These are phyloP conservation scores for Peterozyma toletana DNA, from an alignment of 805 yeast genomes.

Conservation along the genomic window DNA sequence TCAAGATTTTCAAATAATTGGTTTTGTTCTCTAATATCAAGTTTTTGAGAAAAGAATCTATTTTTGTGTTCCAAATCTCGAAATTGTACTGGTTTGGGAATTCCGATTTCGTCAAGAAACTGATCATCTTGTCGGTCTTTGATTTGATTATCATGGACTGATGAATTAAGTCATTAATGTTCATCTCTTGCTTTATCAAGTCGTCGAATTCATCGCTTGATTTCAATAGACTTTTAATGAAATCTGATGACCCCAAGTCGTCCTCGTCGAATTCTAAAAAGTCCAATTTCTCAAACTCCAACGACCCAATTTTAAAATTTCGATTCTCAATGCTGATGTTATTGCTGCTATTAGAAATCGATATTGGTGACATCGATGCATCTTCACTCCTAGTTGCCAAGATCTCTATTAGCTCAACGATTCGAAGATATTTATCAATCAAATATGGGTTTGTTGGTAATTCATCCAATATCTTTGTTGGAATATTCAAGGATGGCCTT, in stretches of 20 bases:
- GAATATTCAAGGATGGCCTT: conserved; percentile 49
- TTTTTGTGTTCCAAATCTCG: conserved; percentile 1
- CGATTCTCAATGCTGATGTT: conserved; percentile 12
- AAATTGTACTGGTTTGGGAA: conserved; percentile 21
- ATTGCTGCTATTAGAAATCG: conserved; percentile 8
- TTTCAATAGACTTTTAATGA: conserved; percentile 35
- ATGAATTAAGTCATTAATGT: conserved; percentile 34
- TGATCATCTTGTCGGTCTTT: conserved; percentile 23
- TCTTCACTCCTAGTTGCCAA: conserved; percentile 21
- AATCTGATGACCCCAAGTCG: conserved; percentile 56
- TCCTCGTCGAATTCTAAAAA: conserved; percentile 39
- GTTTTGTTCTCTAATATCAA: not conserved
- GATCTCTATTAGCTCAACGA: conserved; percentile 49
- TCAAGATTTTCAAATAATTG: not conserved
- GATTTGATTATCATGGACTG: conserved; percentile 26
- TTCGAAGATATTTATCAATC: conserved; percentile 56
- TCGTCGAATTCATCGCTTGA: conserved; percentile 15
- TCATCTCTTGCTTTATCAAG: conserved; percentile 33
- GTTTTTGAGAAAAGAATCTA: not conserved
- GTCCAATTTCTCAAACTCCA: conserved; percentile 21
- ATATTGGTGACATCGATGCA: conserved; percentile 14
- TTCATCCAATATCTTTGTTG: conserved; percentile 45
- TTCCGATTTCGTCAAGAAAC: conserved; percentile 25
- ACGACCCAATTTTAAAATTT: conserved; percentile 20
- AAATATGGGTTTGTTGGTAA: conserved; percentile 63